Evolutionary conservation across 805 yeast species (phyloP).

Genomic region (Teunomyces barrocoloradensis): DNA sequence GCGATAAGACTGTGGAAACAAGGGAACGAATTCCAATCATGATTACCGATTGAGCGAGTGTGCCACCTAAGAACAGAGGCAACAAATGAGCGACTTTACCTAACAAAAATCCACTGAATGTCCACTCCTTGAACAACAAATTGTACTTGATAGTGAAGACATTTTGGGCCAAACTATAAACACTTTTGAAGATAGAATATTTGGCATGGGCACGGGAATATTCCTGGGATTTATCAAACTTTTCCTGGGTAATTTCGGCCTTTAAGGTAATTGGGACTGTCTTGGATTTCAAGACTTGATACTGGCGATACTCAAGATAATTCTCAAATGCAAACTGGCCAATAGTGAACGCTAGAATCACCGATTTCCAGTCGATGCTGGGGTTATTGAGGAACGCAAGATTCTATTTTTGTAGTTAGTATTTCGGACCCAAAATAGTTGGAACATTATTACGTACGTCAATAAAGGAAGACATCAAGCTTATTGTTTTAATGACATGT

Average conservation of each 20-base stretch:
- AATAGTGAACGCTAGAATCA: constrained; percentile 70
- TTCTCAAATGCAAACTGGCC: constrained; percentile 76
- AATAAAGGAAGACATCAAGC: too few relatives aligned
- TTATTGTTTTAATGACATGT: too few relatives aligned
- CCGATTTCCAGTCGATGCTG: constrained; percentile 73
- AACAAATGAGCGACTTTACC: constrained; percentile 42
- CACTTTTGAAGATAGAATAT: constrained; percentile 58
- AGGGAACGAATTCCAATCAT: constrained; percentile 56
- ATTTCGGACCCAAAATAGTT: too few relatives aligned
- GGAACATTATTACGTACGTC: too few relatives aligned
- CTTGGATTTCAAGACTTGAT: constrained; percentile 53
- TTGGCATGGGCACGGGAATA: constrained; percentile 77
- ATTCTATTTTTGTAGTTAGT: constrained; percentile 21
- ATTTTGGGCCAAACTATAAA: constrained; percentile 54
- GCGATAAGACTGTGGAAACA: constrained; percentile 49
- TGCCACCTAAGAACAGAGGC: constrained; percentile 46
- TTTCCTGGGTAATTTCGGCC: constrained; percentile 66
- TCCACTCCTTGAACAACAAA: constrained; percentile 41
- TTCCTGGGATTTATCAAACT: constrained; percentile 70
- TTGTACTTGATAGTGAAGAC: constrained; percentile 58
- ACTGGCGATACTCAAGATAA: constrained; percentile 75
- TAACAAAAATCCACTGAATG: constrained; percentile 62
- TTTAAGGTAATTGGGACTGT: constrained; percentile 63
- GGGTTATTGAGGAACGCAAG: constrained; percentile 62
- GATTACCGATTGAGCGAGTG: constrained; percentile 65